A percentile compares a stretch with the other conserved stretches of the same genome.
Conservation (phyloP, 2,329 filamentous ascomycete species). For the Aspergillus pseudoglaucus region DNA sequence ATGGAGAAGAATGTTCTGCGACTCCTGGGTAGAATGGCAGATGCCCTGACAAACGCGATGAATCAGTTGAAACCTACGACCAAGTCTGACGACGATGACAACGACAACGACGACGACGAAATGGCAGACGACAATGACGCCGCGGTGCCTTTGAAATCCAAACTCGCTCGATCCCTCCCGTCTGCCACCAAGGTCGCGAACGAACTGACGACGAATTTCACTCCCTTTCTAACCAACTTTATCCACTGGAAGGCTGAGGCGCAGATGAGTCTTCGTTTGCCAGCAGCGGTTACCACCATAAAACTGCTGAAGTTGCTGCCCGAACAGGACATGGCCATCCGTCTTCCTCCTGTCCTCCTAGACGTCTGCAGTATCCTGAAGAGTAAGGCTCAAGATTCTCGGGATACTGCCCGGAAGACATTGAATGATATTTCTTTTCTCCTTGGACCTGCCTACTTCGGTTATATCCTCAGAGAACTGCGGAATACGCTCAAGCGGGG, state of each 20-base stretch:
- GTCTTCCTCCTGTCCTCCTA: constrained; percentile 75
- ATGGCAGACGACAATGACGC: constrained; percentile 23
- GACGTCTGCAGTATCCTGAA: constrained; percentile 90
- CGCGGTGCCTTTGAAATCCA: constrained; percentile 26
- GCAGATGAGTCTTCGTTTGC: constrained; percentile 85
- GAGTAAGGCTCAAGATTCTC: constrained; percentile 78
- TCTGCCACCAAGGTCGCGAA: constrained; percentile 59
- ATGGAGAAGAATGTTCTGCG: constrained; percentile 79
- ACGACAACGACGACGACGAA: constrained; percentile 16
- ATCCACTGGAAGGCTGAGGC: constrained; percentile 92
- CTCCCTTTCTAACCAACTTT: constrained; percentile 74
- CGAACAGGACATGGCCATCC: constrained; percentile 61
- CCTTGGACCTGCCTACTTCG: constrained; percentile 75
- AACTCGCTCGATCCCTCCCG: constrained; percentile 61
- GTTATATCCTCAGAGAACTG: constrained; percentile 89
- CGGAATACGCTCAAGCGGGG: constrained; percentile 74
- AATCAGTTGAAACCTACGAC: constrained; percentile 16
- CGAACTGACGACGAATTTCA: constrained; percentile 67
- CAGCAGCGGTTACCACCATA: constrained; percentile 79
- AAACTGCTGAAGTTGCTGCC: constrained; percentile 81
- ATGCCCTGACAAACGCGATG: constrained; percentile 60
- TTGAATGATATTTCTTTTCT: constrained; percentile 75
- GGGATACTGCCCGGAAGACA: constrained; percentile 86
- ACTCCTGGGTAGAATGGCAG: constrained; percentile 72
- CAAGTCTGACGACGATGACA: constrained; percentile 8